Base-by-base conservation (phyloP, 2,329 filamentous ascomycete species). In the Cladosporium sphaerospermum region DNA sequence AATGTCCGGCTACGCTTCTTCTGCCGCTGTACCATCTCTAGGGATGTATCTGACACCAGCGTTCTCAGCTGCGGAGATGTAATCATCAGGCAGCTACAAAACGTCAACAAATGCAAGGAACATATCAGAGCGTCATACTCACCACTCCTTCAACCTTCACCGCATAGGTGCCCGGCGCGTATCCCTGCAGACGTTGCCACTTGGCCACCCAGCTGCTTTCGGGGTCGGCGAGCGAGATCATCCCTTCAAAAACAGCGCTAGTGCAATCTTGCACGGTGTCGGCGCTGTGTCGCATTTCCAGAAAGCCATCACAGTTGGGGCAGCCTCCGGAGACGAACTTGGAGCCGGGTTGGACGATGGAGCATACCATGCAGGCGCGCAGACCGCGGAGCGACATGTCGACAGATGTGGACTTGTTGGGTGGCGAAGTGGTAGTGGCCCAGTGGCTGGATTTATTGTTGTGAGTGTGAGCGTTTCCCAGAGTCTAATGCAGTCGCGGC, bases 351-450 rank as follows among this genome's bases (percentile, higher is more conserved):
- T 92, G 89, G 60, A 97, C 89, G 68, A 97, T 87, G 52, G 89
- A 92, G 82, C 93, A 99, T 62, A 97, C 89, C 90, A 99, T 96
- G 78, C 93, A 99, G 66, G 93, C 93, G 73, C 93, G 91, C 62
- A 95, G 81, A 69, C 88, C 85, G 73, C 91, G 88, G 70, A 83
- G 86, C 53, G 78, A 75, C 61, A 75, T 72, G 59, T 71, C 73
- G 55, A 46, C n/a, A 46, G 42, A 40, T 54, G 50, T 19, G 44
- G 31, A 51, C 2, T 13, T 51, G n/a, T 55, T 49, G 19, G 16
- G 28, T 13, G 33, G 14, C 3, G 16, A 10, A 42, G 39, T 9
- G 36, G 37, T 5, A 40, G 36, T 36, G 41, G 11, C 8, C 5
- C 32, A 19, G 43, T 8, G 3, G 28, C 8, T 6, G 23, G 34